Conservation (phyloP, 306 rosid genomes). For the Dalbergia oliveri region DNA sequence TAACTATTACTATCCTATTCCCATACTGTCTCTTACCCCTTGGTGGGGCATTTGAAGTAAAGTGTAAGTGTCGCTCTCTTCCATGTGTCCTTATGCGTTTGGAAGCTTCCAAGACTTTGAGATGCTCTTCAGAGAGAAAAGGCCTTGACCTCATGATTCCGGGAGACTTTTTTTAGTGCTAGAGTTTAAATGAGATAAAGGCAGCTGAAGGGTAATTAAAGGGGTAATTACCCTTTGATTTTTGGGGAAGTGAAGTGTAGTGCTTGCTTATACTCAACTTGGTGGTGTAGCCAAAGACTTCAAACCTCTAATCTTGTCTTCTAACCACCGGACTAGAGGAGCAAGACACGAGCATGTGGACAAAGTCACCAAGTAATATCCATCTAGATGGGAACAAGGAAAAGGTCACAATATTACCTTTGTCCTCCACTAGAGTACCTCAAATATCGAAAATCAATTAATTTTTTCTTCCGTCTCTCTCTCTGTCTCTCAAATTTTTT, state of each 20-base stretch:
- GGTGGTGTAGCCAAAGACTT: constrained; percentile 47
- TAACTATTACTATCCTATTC: constrained; percentile 35
- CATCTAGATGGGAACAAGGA: constrained; percentile 54
- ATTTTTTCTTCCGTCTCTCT: background rate
- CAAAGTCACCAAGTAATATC: constrained; percentile 50
- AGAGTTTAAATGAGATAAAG: background rate
- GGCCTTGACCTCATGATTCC: constrained; percentile 38
- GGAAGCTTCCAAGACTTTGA: constrained; percentile 73
- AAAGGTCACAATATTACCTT: constrained; percentile 60
- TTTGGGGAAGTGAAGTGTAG: constrained; percentile 43
- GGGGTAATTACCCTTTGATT: constrained; percentile 28
- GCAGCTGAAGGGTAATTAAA: background rate
- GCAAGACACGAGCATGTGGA: constrained; percentile 67
- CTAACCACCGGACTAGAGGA: constrained; percentile 60
- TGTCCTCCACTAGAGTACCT: constrained; percentile 56
- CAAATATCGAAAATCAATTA: constrained; percentile 44
- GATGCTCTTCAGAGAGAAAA: constrained; percentile 54
- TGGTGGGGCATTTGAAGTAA: constrained; percentile 64
- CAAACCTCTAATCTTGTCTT: constrained; percentile 64
- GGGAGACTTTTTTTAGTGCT: background rate
- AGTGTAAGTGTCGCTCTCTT: constrained; percentile 57
- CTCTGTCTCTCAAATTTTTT: background rate
- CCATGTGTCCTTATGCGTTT: constrained; percentile 62
- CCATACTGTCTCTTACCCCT: constrained; percentile 65
- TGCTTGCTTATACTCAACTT: constrained; percentile 49